phyloP scores from a whole-genome alignment of 352 stramenopile genomes.

The Phytophthora lateralis region DNA sequence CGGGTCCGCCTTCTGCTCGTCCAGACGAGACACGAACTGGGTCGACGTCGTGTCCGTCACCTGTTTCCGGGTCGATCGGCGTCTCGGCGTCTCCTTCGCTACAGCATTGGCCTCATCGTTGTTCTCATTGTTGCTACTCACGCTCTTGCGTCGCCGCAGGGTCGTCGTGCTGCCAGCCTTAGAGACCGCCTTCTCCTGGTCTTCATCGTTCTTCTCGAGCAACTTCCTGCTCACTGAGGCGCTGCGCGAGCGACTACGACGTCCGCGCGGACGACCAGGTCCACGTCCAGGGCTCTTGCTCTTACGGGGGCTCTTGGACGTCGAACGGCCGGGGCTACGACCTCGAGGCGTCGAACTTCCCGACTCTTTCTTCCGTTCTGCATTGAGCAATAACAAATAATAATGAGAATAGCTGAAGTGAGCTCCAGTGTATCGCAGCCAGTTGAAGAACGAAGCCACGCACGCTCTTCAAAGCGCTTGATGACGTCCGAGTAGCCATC shows the following conservation, averaged over 20 bases:
- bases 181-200: constrained; percentile 3
- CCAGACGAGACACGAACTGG: constrained; percentile 40
- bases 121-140: constrained; percentile 22
- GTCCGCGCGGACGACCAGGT: constrained; percentile 34
- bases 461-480: constrained; percentile 72
- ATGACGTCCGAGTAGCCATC: constrained; percentile 79
- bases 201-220: constrained; percentile 24
- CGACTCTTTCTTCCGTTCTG: constrained; percentile 65
- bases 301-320: constrained; percentile 36
- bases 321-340: constrained; percentile 49
- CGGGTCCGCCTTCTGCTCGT: constrained; percentile 36
- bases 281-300: constrained; percentile 51
- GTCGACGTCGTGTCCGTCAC: constrained; percentile 34
- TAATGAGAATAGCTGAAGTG: not conserved
- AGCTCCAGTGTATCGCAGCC: not conserved
- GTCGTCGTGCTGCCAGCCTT: constrained; percentile 3
- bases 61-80: constrained; percentile 26
- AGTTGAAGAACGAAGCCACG: constrained; percentile 9
- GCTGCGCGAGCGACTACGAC: constrained; percentile 66
- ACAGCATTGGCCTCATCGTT: constrained; percentile 17
- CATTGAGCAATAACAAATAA: constrained; percentile 6
- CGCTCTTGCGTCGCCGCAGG: constrained; percentile 23
- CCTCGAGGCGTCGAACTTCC: constrained; percentile 37
- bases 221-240: constrained; percentile 55
- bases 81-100: constrained; percentile 21